phyloP scores from a whole-genome alignment of 1,139 yeast species.

The Candida frijolesensis region DNA sequence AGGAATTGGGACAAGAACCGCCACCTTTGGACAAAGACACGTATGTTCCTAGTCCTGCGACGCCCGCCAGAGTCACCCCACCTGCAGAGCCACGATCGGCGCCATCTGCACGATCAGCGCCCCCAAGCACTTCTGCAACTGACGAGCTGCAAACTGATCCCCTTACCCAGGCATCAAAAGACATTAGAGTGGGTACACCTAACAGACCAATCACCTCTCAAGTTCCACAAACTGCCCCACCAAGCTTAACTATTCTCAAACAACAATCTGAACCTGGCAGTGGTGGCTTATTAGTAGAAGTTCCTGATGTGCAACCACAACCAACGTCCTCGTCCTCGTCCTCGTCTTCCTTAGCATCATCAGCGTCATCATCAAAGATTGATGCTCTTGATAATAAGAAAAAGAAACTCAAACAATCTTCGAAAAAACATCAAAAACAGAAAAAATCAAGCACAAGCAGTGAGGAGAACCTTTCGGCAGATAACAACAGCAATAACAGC shows the following conservation, averaged over 20 bases:
- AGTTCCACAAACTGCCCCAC: neutral
- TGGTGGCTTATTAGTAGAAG: neutral
- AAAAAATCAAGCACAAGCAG: neutral
- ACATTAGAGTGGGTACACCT: neutral
- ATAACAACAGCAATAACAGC: neutral
- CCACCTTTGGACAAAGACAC: neutral
- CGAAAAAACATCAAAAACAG: neutral
- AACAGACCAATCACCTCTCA: neutral
- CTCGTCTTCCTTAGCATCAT: neutral
- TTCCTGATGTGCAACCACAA: neutral
- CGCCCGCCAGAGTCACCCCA: neutral
- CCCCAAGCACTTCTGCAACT: neutral
- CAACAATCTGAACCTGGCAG: neutral
- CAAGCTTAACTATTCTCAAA: neutral
- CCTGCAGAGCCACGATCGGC: neutral
- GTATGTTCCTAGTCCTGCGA: neutral
- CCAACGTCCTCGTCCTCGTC: neutral
- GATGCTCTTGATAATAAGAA: neutral
- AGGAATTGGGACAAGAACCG: constrained; percentile 16
- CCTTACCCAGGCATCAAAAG: neutral
- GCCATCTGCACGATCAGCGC: neutral
- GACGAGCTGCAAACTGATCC: neutral
- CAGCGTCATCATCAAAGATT: neutral
- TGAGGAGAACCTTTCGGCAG: neutral
- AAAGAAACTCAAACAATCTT: neutral